Evolutionary conservation across 306 rosid genomes (phyloP).

Genomic region (Fragaria nilgerrensis): DNA sequence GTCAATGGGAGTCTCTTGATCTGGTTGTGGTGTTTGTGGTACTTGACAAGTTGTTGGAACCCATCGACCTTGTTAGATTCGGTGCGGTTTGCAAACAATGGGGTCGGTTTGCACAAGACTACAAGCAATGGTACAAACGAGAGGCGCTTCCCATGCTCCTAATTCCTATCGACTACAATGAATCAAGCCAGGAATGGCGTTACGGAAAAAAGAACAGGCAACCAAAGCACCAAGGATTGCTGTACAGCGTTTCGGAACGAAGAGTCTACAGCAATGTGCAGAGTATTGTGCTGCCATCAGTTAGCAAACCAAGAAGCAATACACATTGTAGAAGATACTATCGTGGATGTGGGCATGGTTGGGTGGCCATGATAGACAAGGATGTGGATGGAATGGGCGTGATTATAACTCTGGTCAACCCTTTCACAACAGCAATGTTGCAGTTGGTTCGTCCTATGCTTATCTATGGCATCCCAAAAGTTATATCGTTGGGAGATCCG

Average conservation of each 20-base stretch:
- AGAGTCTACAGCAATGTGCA: background rate
- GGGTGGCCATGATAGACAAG: background rate
- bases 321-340: background rate
- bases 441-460: too few relatives aligned
- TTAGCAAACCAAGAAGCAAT: background rate
- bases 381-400: background rate
- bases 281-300: background rate
- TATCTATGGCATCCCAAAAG: background rate
- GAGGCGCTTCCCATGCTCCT: background rate
- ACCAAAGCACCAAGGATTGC: background rate
- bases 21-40: background rate
- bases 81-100: background rate
- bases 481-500: background rate
- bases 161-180: background rate
- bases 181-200: background rate
- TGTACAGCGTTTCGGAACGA: background rate
- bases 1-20: background rate
- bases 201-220: background rate
- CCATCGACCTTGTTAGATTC: background rate
- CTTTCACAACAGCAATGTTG: background rate
- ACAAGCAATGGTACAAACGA: background rate
- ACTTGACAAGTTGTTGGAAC: background rate
- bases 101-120: background rate
- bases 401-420: background rate
- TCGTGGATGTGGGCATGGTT: constrained; percentile 1